Evolutionary conservation across 306 rosid genomes (phyloP).

Genomic region (Purshia tridentata): DNA sequence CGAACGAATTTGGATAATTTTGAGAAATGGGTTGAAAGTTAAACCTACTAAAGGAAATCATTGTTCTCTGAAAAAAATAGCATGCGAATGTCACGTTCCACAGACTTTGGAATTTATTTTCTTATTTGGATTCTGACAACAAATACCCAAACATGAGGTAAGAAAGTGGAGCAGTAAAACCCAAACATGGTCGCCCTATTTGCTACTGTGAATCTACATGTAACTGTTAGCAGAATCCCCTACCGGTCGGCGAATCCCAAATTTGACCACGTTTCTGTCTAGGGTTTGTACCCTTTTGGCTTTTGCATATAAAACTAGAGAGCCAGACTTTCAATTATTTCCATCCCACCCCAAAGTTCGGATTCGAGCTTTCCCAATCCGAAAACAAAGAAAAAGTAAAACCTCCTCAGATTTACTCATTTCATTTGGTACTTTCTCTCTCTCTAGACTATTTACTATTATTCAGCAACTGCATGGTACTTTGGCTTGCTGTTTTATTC

Average conservation of each 20-base stretch:
- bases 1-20: too few relatives aligned
- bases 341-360: not conserved
- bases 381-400: not conserved
- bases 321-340: not conserved
- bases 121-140: too few relatives aligned
- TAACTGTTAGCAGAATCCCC: not conserved
- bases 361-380: not conserved
- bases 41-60: too few relatives aligned
- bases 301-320: not conserved
- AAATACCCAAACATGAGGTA: too few relatives aligned
- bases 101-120: too few relatives aligned
- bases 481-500: not conserved
- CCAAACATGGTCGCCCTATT: too few relatives aligned
- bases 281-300: not conserved
- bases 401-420: not conserved
- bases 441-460: not conserved
- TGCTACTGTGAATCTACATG: too few relatives aligned
- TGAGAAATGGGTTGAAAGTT: too few relatives aligned
- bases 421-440: constrained; percentile 7
- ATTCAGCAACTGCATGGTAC: not conserved
- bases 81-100: too few relatives aligned
- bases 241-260: not conserved
- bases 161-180: too few relatives aligned
- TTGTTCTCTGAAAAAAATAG: too few relatives aligned
- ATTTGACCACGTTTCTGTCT: not conserved